Evolutionary conservation across 2,329 filamentous ascomycete genomes (phyloP), one percentile per base, ranked within the genome.

Genomic region (Diplodia corticola): DNA sequence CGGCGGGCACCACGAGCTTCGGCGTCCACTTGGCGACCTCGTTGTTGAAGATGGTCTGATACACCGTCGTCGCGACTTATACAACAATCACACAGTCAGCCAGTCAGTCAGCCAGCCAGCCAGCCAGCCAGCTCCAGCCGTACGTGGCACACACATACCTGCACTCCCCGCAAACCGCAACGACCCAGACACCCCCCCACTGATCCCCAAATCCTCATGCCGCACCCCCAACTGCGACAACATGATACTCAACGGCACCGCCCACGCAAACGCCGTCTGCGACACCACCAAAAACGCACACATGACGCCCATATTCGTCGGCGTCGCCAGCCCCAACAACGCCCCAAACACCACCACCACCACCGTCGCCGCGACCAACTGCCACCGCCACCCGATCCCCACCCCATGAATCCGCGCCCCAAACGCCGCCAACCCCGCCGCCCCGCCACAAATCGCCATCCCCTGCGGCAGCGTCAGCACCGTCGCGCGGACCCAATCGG

Each of bases 381-480:
- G 80, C 81, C 80, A 83, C 20, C 82, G 76, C 80, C 81, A 84
- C n/a, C n/a, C n/a, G n/a, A n/a, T n/a, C n/a, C n/a, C n/a, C n/a
- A n/a, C n/a, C n/a, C n/a, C n/a, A n/a, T n/a, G n/a, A n/a, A n/a
- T n/a, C n/a, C n/a, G n/a, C n/a, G n/a, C n/a, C n/a, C n/a, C n/a
- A n/a, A n/a, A n/a, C n/a, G n/a, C n/a, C n/a, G n/a, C n/a, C n/a
- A n/a, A n/a, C n/a, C n/a, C n/a, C n/a, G 13, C 80, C 5, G 81
- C 80, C 54, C 81, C 81, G 46, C 78, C 74, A 2, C 76, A 72
- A 20, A 84, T 79, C 17, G 77, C 83, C 26, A 84, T 71, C 7
- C 81, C 81, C 70, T 81, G 80, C 0, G 79, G 79, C 24, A 83
- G 71, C 0, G 81, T 79, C 3, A 84, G 69, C 72, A 72, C 57